Base-by-base conservation (phyloP, 106 monocot species). In the Amphibolis antarctica region DNA sequence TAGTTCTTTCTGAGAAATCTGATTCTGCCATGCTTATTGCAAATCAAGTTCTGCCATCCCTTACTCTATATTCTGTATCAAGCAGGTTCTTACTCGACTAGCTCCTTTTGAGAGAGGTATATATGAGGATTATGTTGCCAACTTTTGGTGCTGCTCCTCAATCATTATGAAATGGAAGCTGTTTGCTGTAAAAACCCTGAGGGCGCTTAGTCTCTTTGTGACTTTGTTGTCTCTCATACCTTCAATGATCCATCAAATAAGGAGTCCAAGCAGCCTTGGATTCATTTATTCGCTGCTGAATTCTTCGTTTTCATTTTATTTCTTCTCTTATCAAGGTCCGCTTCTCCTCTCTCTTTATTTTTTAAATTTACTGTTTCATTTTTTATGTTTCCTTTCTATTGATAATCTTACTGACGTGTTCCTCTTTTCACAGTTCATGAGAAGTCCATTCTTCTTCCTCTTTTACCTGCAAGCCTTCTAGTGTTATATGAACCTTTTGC, bases 31-130 rank as follows among this genome's bases (percentile, higher is more conserved):
- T 36, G 22, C 10, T 22, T 9, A 20, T n/a, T 22, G 21, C 10
- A 53, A 26, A 57, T 57, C 28, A 27, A 57, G 17, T 20, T 12
- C 22, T 19, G 11, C 9, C 13, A 12, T 63, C 46, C 10, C 13
- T 22, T 23, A 5, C 19, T 22, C 46, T 12, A 44, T 63, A 12
- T 43, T 12, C 9, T 44, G 9, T 50, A 42, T 17, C 25, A 65
- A 63, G n/a, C 77, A 94, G 93, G 96, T 96, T 61, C 68, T 96
- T 60, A 71, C 75, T 64, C 72, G 96, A 42, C 80, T 96, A 66
- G 96, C 96, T 79, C 96, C 96, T 13, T 96, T 96, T 73, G 89
- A 96, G 55, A 82, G 96, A 80, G 96, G 96, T 58, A 78, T 96
- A 71, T 96, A 83, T 60, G 96, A 96, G 74, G 96, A 96, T 68